Evolutionary conservation across 495 filamentous ascomycete genomes (phyloP), one percentile per base, ranked within the genome.

Genomic region (Penicillium bialowiezense): DNA sequence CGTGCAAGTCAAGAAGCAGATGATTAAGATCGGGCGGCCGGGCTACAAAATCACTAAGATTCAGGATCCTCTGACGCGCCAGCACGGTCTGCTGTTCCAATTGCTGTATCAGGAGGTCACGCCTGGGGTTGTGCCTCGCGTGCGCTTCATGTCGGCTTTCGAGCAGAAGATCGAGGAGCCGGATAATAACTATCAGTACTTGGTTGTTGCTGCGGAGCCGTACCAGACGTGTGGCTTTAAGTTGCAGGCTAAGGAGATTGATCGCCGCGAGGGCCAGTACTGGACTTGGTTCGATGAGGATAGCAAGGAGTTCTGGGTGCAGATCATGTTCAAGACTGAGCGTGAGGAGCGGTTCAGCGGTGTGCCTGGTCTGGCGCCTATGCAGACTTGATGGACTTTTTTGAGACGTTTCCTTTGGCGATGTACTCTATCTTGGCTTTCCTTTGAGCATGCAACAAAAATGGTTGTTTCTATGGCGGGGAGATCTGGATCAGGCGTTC

Each of bases 21-120:
- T 88, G n/a, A 85, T 97, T 59, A 97, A 97, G 82, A 97, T 99
- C 61, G 93, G 93, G 2, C 80, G 93, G 6, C 93, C 93, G 1
- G 93, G 95, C 0, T 97, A 99, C 75, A 95, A 96, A 69, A 97
- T 99, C 69, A 97, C 91, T 21, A 97, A 97, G 69, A 82, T 90
- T 9, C 79, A 89, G 31, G 92, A 99, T 69, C 90, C 89, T 17
- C 75, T 95, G 50, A 97, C 93, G 26, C 75, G 88, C 9, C 93
- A 99, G 72, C 76, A 90, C 47, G 93, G 93, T 0, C 57, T 99
- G 56, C 73, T 97, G 21, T 99, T 97, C 68, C 93, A 99, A 72
- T 72, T 99, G 53, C 89, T 95, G 69, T 97, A 90, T 66, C 91
- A 92, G 29, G 91, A 99, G 72, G 95, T 97, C 46, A 83, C 79